Conservation (phyloP, 1,139 yeast species). For the Magnusiomyces paraingens region DNA sequence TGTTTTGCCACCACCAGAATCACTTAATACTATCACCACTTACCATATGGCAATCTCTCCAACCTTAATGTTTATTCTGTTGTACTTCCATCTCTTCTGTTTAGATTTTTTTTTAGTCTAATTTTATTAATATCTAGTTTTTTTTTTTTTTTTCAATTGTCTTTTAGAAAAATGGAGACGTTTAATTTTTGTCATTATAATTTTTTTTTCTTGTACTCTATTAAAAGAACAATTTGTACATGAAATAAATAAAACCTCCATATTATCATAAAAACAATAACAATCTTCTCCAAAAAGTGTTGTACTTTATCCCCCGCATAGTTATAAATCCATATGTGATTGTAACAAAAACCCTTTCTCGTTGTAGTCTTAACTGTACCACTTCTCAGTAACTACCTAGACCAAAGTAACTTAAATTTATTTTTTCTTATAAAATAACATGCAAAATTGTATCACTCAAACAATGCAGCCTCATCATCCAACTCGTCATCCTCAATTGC, state of each 20-base stretch:
- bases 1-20: no score
- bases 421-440: conserved; percentile 6
- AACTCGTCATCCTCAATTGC: conserved; percentile 17
- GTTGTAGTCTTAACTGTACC: no score
- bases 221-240: background rate
- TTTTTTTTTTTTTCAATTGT: background rate
- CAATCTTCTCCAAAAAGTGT: no score
- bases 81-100: background rate
- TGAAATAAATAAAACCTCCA: background rate
- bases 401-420: conserved; percentile 9
- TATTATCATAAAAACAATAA: background rate
- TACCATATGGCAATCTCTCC: no score
- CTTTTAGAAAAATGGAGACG: background rate
- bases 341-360: no score
- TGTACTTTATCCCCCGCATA: background rate
- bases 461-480: background rate
- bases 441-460: conserved; percentile 6
- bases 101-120: background rate
- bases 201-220: background rate
- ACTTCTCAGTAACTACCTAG: conserved; percentile 2
- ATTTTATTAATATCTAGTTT: background rate
- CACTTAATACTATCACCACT: no score
- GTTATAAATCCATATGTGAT: background rate
- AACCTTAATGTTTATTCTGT: background rate
- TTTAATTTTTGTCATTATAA: background rate